Evolutionary conservation across 1,284 basidiomycete species (phyloP), one percentile per base, ranked within the genome.

Genomic region (Caloboletus firmus): DNA sequence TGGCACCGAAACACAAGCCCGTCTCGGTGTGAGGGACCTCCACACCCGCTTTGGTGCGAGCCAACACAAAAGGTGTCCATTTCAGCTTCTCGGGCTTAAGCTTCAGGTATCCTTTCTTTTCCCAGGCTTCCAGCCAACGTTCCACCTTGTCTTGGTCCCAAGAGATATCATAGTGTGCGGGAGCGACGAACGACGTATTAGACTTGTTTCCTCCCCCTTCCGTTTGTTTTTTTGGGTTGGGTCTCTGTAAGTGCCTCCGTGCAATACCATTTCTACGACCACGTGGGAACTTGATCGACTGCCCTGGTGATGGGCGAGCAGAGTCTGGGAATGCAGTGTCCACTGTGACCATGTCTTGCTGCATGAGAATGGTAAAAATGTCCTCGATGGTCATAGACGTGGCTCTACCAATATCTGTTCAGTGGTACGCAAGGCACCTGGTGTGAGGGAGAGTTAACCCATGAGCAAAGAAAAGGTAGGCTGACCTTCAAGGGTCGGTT

Each of bases 341-440:
- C 20, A 79, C 78, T 22, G 76, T 77, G 61, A 98, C 91, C 85
- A 96, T 91, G 61, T 82, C 78, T 62, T 89, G 85, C 46, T 91
- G 85, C 4, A 74, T 72, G n/a, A 99, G 82, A 4, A 88, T 91
- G 57, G 80, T 79, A 69, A 85, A 88, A 51, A 95, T 83, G 66
- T 99, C 96, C 69, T 96, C 93, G 36, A 87, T 71, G 4, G 92
- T 98, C 88, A 99, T 95, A 1, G 91, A 89, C 0, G 96, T 99
- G 4, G 83, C 87, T 17, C 75, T 72, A 67, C 91, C 89, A 67
- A 98, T 95, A 65, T 95, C 95, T 93, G 71, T 52, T 55, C 49
- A 24, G 44, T 57, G 57, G 54, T 54, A 52, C 54, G 8, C 58
- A 40, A n/a, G 44, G 52, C 56, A 56, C 46, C 54, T 62, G 45